Conservation (phyloP, 805 yeast genomes). For the Ogataea trehalophila region DNA sequence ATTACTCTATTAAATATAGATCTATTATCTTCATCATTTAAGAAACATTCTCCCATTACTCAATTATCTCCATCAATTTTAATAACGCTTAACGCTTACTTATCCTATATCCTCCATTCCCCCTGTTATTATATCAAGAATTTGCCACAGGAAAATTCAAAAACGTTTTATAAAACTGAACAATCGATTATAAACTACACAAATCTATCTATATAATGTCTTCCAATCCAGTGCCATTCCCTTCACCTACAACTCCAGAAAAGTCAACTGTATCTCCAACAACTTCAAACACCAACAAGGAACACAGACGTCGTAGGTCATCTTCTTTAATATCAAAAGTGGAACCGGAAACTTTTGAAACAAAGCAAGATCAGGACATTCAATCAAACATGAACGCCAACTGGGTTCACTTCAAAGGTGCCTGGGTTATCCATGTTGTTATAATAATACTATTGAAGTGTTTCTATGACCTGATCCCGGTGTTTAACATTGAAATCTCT, state of each 20-base stretch:
- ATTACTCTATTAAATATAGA: too few species aligned
- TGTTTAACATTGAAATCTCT: slow-evolving; percentile 74
- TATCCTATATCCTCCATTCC: too few species aligned
- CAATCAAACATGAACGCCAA: slow-evolving; percentile 89
- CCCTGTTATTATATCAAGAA: too few species aligned
- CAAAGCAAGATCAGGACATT: slow-evolving; percentile 84
- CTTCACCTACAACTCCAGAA: slow-evolving; percentile 30
- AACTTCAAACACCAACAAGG: slow-evolving; percentile 25
- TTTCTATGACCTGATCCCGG: slow-evolving; percentile 74
- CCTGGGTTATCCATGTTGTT: slow-evolving; percentile 91
- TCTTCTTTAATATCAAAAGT: slow-evolving; percentile 88
- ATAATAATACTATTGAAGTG: slow-evolving; percentile 69
- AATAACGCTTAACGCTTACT: too few species aligned
- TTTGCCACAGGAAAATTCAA: neutral
- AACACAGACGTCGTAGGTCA: slow-evolving; percentile 59
- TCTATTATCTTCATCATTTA: too few species aligned
- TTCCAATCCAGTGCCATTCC: slow-evolving; percentile 29
- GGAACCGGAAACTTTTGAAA: slow-evolving; percentile 88
- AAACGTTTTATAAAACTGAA: neutral
- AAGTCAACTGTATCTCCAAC: slow-evolving; percentile 32
- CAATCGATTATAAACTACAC: neutral
- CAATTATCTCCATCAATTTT: too few species aligned
- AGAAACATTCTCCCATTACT: too few species aligned
- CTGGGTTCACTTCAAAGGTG: slow-evolving; percentile 96
- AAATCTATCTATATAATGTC: slow-evolving; percentile 4